phyloP scores from a whole-genome alignment of 2,329 filamentous ascomycete genomes.

The Penicillium sp. region DNA sequence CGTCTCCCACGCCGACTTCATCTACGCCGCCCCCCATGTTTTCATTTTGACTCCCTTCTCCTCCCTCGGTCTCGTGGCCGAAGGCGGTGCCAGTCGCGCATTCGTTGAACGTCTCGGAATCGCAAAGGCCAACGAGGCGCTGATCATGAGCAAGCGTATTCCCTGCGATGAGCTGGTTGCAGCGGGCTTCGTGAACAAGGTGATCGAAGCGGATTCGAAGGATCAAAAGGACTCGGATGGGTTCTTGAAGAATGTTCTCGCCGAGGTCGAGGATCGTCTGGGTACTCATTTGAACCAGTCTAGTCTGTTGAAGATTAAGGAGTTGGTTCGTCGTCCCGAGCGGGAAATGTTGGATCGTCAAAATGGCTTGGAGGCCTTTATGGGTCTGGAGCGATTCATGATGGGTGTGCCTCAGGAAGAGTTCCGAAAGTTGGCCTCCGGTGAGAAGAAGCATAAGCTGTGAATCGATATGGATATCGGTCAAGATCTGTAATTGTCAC shows the following conservation, averaged over 20 bases:
- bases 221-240: constrained; percentile 57
- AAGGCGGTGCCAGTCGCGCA: constrained; percentile 73
- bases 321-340: constrained; percentile 68
- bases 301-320: constrained; percentile 78
- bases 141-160: constrained; percentile 83
- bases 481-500: too few relatives aligned
- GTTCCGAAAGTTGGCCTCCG: constrained; percentile 75
- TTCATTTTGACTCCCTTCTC: constrained; percentile 90
- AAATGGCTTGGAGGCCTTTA: constrained; percentile 79
- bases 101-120: constrained; percentile 77
- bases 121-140: constrained; percentile 79
- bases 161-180: constrained; percentile 64
- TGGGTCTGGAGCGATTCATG: constrained; percentile 73
- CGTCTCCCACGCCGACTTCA: constrained; percentile 78
- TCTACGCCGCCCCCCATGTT: constrained; percentile 74
- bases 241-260: constrained; percentile 66
- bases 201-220: constrained; percentile 57
- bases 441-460: constrained; percentile 92
- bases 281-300: constrained; percentile 74
- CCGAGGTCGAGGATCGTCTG: constrained; percentile 73
- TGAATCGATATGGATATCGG: constrained; percentile 34
- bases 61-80: constrained; percentile 80
- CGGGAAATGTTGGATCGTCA: constrained; percentile 66
- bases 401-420: constrained; percentile 78
- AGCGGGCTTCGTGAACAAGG: constrained; percentile 78